phyloP scores from a whole-genome alignment of 2,329 filamentous ascomycete species.

The Didymella lethalis region DNA sequence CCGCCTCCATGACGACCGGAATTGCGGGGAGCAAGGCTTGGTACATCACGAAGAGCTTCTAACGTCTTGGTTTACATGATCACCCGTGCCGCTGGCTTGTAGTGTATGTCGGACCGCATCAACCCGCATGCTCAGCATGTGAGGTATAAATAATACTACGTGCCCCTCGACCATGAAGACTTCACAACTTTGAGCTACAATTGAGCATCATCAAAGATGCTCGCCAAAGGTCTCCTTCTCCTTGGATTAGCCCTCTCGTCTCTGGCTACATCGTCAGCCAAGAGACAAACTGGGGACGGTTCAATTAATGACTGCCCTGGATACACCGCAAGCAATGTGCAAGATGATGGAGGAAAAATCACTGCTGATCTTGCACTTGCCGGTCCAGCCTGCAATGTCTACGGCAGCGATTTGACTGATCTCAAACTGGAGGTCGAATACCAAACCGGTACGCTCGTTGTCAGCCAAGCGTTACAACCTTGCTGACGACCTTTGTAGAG shows the following conservation, averaged over 20 bases:
- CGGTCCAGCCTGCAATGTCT: conserved; percentile 68
- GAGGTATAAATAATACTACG: conserved; percentile 9
- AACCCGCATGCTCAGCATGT: neutral
- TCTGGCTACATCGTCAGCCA: conserved; percentile 26
- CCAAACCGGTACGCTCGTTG: conserved; percentile 63
- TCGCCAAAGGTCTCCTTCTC: conserved; percentile 34
- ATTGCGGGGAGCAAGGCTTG: conserved; percentile 36
- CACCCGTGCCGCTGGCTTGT: conserved; percentile 6
- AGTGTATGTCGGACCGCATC: conserved; percentile 17
- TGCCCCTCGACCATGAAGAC: neutral
- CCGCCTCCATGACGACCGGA: conserved; percentile 22
- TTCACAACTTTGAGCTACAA: conserved; percentile 2
- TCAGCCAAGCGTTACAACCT: conserved; percentile 63
- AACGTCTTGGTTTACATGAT: conserved; percentile 16
- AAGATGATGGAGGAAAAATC: conserved; percentile 61
- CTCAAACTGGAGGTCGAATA: conserved; percentile 67
- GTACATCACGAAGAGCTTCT: conserved; percentile 19
- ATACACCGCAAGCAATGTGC: conserved; percentile 69
- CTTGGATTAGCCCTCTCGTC: conserved; percentile 33
- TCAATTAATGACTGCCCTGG: conserved; percentile 64
- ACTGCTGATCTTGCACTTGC: conserved; percentile 74
- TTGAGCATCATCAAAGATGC: conserved; percentile 30
- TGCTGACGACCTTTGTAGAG: conserved; percentile 52
- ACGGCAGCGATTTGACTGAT: conserved; percentile 63
- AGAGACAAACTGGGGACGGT: conserved; percentile 26